Evolutionary conservation across 306 rosid genomes (phyloP), one percentile per base, ranked within the genome.

Genomic region (Cicer yamashitae): DNA sequence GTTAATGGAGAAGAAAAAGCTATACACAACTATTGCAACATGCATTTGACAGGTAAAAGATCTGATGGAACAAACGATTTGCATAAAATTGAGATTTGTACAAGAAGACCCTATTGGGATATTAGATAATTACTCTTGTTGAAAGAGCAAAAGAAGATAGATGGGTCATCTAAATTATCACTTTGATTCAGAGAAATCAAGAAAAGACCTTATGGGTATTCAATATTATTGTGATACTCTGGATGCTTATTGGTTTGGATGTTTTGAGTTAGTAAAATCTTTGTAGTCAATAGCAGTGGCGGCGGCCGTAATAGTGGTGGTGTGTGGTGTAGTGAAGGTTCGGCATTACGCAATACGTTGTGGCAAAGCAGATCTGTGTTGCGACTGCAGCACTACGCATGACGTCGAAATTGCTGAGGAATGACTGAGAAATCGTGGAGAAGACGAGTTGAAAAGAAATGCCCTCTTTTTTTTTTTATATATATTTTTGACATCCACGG

Each of bases 71-170:
- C 17, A 18, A 6, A 65, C 30, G 17, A 65, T 43, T 43, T 65
- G 71, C 53, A 44, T 43, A 65, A 43, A 65, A 65, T 18, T 10
- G 8, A 64, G 3, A 64, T 25, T 64, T 40, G 70, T 64, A 17
- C 11, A 40, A 62, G 38, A 5, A 40, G 4, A 8, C 37, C 70
- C 2, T 66, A 3, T 10, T 43, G 39, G 54, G n/a, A 39, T 63
- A 63, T 63, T 7, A 63, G 69, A 39, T 10, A 15, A 40, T 39
- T 48, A 63, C 8, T 63, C 6, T 63, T 40, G 70, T 39, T 63
- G 34, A 63, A 9, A 63, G 70, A 40, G 44, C 51, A 63, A 14
- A 63, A 63, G 10, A 57, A 57, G 25, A 10, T 13, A n/a, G 14
- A 63, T 63, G 70, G 53, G 15, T 17, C 39, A 3, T 17, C 53